phyloP scores from a whole-genome alignment of 345 rosid species.

The Heritiera fomes region DNA sequence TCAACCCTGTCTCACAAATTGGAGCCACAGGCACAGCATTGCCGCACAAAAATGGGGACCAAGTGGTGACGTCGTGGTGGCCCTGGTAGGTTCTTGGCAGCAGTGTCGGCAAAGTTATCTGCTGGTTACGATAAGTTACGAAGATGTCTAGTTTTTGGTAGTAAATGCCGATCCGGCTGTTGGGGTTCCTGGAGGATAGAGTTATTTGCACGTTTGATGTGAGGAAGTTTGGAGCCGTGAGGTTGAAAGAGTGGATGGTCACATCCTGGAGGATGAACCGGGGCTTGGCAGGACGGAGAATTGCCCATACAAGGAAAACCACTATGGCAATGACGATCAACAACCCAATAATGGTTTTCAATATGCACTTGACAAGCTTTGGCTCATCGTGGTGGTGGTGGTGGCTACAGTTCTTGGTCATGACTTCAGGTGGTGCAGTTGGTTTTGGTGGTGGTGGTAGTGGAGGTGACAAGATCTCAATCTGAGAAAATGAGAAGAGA shows the following conservation, averaged over 20 bases:
- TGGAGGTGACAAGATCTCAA: background rate
- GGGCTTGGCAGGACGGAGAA: slow-evolving; percentile 67
- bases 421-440: slow-evolving; percentile 4
- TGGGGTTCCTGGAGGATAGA: slow-evolving; percentile 64
- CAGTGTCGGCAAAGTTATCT: slow-evolving; percentile 51
- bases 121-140: slow-evolving; percentile 74
- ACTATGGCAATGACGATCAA: slow-evolving; percentile 31
- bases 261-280: slow-evolving; percentile 67
- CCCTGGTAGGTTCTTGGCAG: slow-evolving; percentile 70
- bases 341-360: slow-evolving; percentile 21
- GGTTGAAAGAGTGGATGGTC: slow-evolving; percentile 54
- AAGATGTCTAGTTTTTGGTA: slow-evolving; percentile 49
- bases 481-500: background rate
- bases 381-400: slow-evolving; percentile 26
- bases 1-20: slow-evolving; percentile 35
- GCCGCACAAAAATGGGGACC: slow-evolving; percentile 74
- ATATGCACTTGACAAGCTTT: slow-evolving; percentile 21
- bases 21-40: slow-evolving; percentile 53
- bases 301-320: slow-evolving; percentile 51
- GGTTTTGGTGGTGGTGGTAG: background rate
- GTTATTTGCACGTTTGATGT: slow-evolving; percentile 61
- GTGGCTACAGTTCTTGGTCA: slow-evolving; percentile 42
- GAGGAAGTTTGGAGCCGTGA: slow-evolving; percentile 47
- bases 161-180: slow-evolving; percentile 57
- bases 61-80: slow-evolving; percentile 49